These are phyloP conservation scores for Leptographium procerum DNA, from an alignment of 2,329 filamentous ascomycete genomes.

Conservation along the genomic window DNA sequence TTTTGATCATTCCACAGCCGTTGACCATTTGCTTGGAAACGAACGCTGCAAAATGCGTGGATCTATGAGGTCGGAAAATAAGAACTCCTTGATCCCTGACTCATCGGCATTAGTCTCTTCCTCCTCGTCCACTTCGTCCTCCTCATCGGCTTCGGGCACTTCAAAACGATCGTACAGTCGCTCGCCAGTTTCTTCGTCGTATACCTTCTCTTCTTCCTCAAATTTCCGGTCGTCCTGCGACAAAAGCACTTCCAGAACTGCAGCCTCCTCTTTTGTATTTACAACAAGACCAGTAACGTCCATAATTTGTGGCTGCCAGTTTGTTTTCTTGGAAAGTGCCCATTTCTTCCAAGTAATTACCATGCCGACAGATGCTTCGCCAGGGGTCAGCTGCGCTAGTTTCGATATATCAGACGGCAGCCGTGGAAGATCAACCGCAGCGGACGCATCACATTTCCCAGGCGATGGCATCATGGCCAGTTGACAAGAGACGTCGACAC, in stretches of 20 bases:
- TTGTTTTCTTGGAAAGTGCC: conserved; percentile 47
- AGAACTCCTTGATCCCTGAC: conserved; percentile 34
- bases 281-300: conserved; percentile 56
- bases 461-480: conserved; percentile 19
- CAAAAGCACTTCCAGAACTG: conserved; percentile 47
- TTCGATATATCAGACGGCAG: conserved; percentile 45
- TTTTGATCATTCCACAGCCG: background rate
- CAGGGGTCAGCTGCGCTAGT: conserved; percentile 38
- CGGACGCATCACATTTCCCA: too few relatives aligned
- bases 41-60: conserved; percentile 49
- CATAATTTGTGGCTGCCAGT: conserved; percentile 54
- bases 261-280: conserved; percentile 39
- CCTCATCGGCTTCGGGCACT: conserved; percentile 47
- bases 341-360: conserved; percentile 59
- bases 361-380: conserved; percentile 44
- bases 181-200: conserved; percentile 57
- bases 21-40: background rate
- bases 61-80: conserved; percentile 54
- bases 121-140: conserved; percentile 42
- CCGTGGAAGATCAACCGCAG: conserved; percentile 24
- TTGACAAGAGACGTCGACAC: conserved; percentile 14
- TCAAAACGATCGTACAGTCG: conserved; percentile 72
- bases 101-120: conserved; percentile 40
- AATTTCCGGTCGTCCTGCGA: conserved; percentile 56
- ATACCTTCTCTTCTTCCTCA: conserved; percentile 43